Evolutionary conservation across 768 basidiomycete genomes (phyloP), one percentile per base, ranked within the genome.

Genomic region (Serendipita sp.): DNA sequence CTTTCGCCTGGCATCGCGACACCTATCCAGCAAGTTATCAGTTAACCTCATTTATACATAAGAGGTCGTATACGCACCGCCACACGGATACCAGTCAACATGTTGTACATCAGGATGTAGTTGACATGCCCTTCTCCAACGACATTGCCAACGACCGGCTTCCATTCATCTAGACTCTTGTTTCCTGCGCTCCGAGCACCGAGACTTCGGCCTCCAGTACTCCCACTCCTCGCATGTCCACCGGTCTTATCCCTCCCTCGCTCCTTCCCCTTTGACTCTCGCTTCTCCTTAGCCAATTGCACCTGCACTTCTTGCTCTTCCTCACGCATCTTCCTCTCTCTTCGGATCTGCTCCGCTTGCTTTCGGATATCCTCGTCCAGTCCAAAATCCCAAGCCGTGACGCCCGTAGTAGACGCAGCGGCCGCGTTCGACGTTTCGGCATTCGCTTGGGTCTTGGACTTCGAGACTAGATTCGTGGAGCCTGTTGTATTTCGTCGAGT

Each of bases 81-180:
- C 67, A 93, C 92, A 43, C 96, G 82, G 65, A 99, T 99, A 3
- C 96, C 96, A 3, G 96, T 99, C 69, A 99, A 79, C 96, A 99
- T 99, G 76, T 99, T 98, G 76, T 98, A 99, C 96, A 98, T 98
- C 69, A 99, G 76, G 64, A 98, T 90, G 68, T 97, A 99, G 76
- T 99, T 99, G 72, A 88, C 94, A 74, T 99, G 96, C 69, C 84
- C 95, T 72, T 97, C 94, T n/a, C 92, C 90, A 66, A 99, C 96
- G 67, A 98, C 75, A 72, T 98, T 98, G 0, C 96, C 96, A 0
- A 97, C 90, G 11, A 94, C 74, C 3, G 86, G 85, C 61, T 71
- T 74, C 30, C 80, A 75, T 56, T 83, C 82, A 20, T 79, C 78
- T 45, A 58, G 13, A n/a, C 53, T 58, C 53, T 63, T 51, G 42